These are phyloP conservation scores for Nicotiana rustica DNA, from an alignment of 305 asterid species.

Conservation along the genomic window DNA sequence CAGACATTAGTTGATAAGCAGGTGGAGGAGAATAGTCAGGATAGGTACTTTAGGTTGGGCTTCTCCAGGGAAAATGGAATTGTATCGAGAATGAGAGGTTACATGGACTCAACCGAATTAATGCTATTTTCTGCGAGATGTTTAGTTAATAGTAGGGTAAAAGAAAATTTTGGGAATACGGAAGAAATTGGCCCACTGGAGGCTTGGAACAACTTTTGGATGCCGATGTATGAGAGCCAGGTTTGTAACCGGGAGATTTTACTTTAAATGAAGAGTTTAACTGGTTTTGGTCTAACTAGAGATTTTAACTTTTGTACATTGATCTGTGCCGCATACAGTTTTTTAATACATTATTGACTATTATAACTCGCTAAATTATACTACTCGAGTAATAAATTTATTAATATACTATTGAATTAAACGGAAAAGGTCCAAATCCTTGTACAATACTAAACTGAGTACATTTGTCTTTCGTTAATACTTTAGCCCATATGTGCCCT, in stretches of 20 bases:
- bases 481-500: no score
- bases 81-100: conserved; percentile 64
- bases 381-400: no score
- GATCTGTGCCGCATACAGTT: not conserved
- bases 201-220: conserved; percentile 65
- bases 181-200: conserved; percentile 59
- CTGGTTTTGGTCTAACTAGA: not conserved
- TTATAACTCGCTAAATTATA: no score
- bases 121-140: conserved; percentile 81
- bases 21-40: conserved; percentile 42
- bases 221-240: conserved; percentile 46
- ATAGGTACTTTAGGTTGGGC: conserved; percentile 43
- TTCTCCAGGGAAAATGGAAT: conserved; percentile 56
- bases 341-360: no score
- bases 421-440: no score
- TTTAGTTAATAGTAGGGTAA: conserved; percentile 48
- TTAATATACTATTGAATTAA: no score
- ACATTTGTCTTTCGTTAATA: no score
- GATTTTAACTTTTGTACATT: not conserved
- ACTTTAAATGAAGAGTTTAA: not conserved
- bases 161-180: conserved; percentile 40
- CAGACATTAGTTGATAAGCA: conserved; percentile 38
- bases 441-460: no score
- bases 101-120: conserved; percentile 61
- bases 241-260: conserved; percentile 25